Percentiles rank a stretch among this genome's conserved stretches.
Conservation (phyloP, 208 protist genomes). For the Angomonas deanei region DNA sequence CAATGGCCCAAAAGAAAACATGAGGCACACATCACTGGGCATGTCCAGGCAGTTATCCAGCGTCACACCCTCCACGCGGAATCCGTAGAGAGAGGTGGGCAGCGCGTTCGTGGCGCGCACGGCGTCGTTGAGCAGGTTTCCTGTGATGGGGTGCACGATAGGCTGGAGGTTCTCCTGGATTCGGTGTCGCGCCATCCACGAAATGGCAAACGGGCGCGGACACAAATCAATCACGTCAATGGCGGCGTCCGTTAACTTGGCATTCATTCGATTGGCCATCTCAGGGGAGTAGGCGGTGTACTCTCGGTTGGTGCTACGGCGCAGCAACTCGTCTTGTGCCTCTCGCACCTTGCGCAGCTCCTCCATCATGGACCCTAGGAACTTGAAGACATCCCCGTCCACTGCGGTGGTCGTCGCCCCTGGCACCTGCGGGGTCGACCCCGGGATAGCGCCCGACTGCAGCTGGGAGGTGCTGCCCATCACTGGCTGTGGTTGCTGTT, state of each 20-base stretch:
- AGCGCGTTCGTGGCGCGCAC: conserved; percentile 24
- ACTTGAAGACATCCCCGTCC: conserved; percentile 55
- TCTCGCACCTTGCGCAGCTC: conserved; percentile 75
- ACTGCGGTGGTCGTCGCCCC: neutral
- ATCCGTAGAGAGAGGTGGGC: conserved; percentile 51
- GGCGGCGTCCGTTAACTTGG: conserved; percentile 33
- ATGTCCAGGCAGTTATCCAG: conserved; percentile 49
- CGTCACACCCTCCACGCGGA: conserved; percentile 85
- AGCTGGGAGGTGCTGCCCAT: neutral
- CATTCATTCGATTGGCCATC: conserved; percentile 36
- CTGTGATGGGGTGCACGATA: conserved; percentile 66
- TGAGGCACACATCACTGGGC: conserved; percentile 66
- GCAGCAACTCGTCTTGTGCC: conserved; percentile 56
- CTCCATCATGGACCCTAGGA: conserved; percentile 81
- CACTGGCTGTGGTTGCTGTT: neutral
- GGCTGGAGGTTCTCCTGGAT: conserved; percentile 67
- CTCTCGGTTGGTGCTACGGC: conserved; percentile 11
- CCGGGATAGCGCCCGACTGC: neutral
- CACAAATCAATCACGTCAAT: conserved; percentile 65
- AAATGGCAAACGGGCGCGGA: conserved; percentile 59
- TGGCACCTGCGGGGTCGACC: too few relatives aligned
- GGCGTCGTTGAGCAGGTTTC: conserved; percentile 52
- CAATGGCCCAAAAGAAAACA: conserved; percentile 84
- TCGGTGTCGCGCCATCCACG: conserved; percentile 47
- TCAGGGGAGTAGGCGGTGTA: conserved; percentile 27